Base-by-base conservation (phyloP, 2,329 filamentous ascomycete genomes). In the Phoma sp. region DNA sequence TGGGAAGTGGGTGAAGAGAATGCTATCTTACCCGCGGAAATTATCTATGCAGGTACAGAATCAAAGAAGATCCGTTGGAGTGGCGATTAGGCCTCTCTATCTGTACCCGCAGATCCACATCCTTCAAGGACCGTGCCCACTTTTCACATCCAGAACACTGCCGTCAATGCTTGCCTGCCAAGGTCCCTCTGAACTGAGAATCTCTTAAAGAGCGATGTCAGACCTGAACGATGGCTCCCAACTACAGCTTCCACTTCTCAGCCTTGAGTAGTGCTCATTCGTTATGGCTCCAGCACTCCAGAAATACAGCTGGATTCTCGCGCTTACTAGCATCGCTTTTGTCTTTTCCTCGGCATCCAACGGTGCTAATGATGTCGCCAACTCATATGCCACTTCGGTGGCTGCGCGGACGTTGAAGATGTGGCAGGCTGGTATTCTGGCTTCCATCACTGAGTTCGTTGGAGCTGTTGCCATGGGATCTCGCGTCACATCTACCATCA, bases 401-500 rank as follows among this genome's bases (percentile, higher is more conserved):
- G 80, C 80, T 8, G 81, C 81, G 4, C 72, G 76, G 24, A 81
- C 80, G 37, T 73, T 83, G 62, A 79, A 79, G 35, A 82, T 83
- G 79, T 73, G 76, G 50, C 79, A 82, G 64, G 81, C 76, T 62
- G 81, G 80, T 59, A 62, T 82, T 22, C 69, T 83, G n/a, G 76
- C 80, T 43, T 73, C 76, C 32, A 59, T 78, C 48, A 82, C 80
- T 14, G 81, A 83, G 64, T 79, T 83, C 60, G 66, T 80, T 7
- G 81, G 81, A 52, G 81, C 81, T 13, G 77, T 83, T 8, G 79
- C 76, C 37, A 73, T 83, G 41, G 82, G 82, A 39, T 69, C 78
- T 14, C 78, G 83, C 51, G 83, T 86, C 5, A 82, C 85, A 24
- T 82, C 83, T 48, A 87, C 85, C 7, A 86, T 87, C 68, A 81